Evolutionary conservation across 768 basidiomycete species (phyloP), one percentile per base, ranked within the genome.

Genomic region (Tricholoma furcatifolium): DNA sequence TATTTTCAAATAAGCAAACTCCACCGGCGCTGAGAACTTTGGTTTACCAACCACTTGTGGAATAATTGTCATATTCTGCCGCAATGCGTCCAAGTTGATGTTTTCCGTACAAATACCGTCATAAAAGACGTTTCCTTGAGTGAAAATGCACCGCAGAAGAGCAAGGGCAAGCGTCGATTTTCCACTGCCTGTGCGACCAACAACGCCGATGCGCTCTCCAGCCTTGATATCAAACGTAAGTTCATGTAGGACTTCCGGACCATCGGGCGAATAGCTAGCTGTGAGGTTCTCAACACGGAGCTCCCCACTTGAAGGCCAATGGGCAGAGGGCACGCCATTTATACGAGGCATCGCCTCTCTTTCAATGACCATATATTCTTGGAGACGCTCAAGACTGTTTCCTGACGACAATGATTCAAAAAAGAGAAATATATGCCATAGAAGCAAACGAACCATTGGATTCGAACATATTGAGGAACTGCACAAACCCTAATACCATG

Each of bases 381-480:
- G 77, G 1, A 92, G 82, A 53, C 92, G 85, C 60, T 93, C 91
- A 8, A 76, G 62, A 54, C 74, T 74, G 46, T 46, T 50, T 4
- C 56, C 56, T 57, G n/a, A n/a, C n/a, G n/a, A n/a, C n/a, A n/a
- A n/a, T n/a, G n/a, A n/a, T n/a, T n/a, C n/a, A n/a, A n/a, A n/a
- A n/a, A n/a, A n/a, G n/a, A n/a, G n/a, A n/a, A n/a, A n/a, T n/a
- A n/a, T n/a, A n/a, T n/a, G n/a, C n/a, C n/a, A n/a, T n/a, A n/a
- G n/a, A n/a, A n/a, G n/a, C n/a, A n/a, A 31, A 77, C 72, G 43
- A 50, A 67, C 73, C 66, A 49, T 72, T 64, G 2, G 79, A 70
- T 55, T 79, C 75, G 21, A 78, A 68, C 18, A 69, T 64, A 48
- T 79, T 79, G 35, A 71, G 60, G 2, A 69, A 51, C 49, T 73